Evolutionary conservation across 1,139 yeast species (phyloP).

Genomic region (Candida tetrigidarum): DNA sequence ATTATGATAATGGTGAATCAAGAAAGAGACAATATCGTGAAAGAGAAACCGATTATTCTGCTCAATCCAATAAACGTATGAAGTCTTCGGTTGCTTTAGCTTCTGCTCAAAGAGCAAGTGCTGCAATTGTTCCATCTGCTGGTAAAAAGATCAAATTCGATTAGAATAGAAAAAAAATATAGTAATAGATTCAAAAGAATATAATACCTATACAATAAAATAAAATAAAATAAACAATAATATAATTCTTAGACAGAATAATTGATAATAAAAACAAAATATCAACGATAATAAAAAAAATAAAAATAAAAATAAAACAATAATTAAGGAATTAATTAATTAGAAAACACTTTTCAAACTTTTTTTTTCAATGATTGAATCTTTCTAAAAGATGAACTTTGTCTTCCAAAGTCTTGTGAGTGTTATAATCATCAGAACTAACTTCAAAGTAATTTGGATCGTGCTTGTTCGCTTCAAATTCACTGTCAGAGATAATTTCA

Average conservation of each 20-base stretch:
- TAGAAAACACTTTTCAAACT: background rate
- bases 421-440: slow-evolving; percentile 37
- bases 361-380: background rate
- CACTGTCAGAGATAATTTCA: slow-evolving; percentile 55
- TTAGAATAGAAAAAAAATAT: slow-evolving; percentile 19
- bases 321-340: slow-evolving; percentile 8
- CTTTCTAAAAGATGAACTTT: slow-evolving; percentile 11
- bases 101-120: slow-evolving; percentile 86
- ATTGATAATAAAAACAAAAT: background rate
- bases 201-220: slow-evolving; percentile 2
- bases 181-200: no score
- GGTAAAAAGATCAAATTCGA: slow-evolving; percentile 85
- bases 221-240: slow-evolving; percentile 3
- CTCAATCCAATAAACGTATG: slow-evolving; percentile 44
- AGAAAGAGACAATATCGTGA: slow-evolving; percentile 25
- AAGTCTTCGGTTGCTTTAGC: slow-evolving; percentile 91
- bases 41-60: slow-evolving; percentile 4
- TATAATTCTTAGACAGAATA: slow-evolving; percentile 1
- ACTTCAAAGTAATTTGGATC: slow-evolving; percentile 58
- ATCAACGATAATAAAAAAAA: slow-evolving; percentile 1
- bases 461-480: slow-evolving; percentile 45
- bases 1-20: slow-evolving; percentile 19
- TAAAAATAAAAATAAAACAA: slow-evolving; percentile 4
- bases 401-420: slow-evolving; percentile 23
- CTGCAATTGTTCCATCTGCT: slow-evolving; percentile 86